A percentile compares a stretch with the other conserved stretches of the same genome.
These are phyloP conservation scores for Xenoacremonium recifei DNA, from an alignment of 2,329 filamentous ascomycete genomes.

Conservation along the genomic window DNA sequence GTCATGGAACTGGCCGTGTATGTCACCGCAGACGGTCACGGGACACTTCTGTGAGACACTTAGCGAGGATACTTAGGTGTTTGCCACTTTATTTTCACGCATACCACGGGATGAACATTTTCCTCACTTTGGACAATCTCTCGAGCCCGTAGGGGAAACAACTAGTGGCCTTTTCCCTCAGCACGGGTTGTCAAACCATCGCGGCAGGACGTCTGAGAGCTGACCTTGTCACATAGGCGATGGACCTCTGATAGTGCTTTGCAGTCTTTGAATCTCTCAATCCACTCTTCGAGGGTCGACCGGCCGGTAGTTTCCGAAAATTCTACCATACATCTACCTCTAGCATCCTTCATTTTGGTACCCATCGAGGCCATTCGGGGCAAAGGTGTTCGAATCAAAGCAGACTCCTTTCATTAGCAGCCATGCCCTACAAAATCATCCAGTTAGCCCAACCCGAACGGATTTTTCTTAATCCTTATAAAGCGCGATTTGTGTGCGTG, in stretches of 20 bases:
- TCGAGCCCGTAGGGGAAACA: slow-evolving; percentile 63
- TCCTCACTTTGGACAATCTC: slow-evolving; percentile 97
- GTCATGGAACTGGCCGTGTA: slow-evolving; percentile 98
- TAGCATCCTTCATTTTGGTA: slow-evolving; percentile 98
- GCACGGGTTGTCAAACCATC: background rate
- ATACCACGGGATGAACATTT: slow-evolving; percentile 97
- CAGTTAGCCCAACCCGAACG: no score
- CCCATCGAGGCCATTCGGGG: no score
- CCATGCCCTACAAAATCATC: no score
- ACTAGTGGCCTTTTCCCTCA: slow-evolving; percentile 14
- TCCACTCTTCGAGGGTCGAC: slow-evolving; percentile 94
- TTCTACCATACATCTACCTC: slow-evolving; percentile 77
- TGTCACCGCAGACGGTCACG: slow-evolving; percentile 97
- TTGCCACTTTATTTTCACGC: slow-evolving; percentile 31
- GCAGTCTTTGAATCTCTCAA: slow-evolving; percentile 96
- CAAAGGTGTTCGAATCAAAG: no score
- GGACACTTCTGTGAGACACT: slow-evolving; percentile 75
- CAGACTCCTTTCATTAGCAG: no score
- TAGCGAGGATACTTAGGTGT: slow-evolving; percentile 4
- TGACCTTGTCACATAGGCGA: slow-evolving; percentile 95
- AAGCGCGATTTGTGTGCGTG: no score
- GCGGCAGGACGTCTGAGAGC: slow-evolving; percentile 8
- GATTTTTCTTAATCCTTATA: no score
- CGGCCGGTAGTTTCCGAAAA: slow-evolving; percentile 83
- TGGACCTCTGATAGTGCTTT: slow-evolving; percentile 98